These are phyloP conservation scores for Centrapalus pauciflorus DNA, from an alignment of 129 eudicot genomes.

Conservation along the genomic window DNA sequence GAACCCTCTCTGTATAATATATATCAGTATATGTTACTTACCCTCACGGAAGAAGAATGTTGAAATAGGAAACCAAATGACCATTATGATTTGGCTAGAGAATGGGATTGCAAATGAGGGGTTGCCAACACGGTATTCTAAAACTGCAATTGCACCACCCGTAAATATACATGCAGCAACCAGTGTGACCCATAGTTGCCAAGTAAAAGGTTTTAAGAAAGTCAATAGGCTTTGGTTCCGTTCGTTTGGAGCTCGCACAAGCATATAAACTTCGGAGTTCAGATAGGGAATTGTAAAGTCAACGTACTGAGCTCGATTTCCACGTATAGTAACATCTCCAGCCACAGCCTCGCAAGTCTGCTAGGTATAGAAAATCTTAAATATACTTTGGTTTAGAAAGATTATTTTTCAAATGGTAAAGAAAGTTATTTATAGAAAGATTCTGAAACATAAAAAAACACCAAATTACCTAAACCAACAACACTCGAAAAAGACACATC, in stretches of 20 bases:
- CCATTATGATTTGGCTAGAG: neutral
- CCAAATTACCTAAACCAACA: no score
- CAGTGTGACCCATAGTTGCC: constrained; percentile 19
- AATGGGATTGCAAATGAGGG: neutral
- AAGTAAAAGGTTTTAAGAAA: constrained; percentile 13
- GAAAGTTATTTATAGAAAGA: neutral
- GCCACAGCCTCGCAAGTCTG: constrained; percentile 9
- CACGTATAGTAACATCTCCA: neutral
- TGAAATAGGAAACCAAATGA: constrained; percentile 24
- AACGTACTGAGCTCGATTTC: neutral
- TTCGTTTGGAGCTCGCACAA: neutral
- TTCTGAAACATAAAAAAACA: neutral
- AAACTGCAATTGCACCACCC: constrained; percentile 8
- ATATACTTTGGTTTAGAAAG: neutral
- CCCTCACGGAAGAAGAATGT: constrained; percentile 22
- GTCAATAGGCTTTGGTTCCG: constrained; percentile 19
- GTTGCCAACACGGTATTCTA: constrained; percentile 14
- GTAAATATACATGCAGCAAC: neutral
- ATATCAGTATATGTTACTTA: neutral
- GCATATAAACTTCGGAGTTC: constrained; percentile 20
- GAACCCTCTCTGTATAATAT: no score
- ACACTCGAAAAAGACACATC: no score
- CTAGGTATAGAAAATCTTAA: neutral
- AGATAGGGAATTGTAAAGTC: constrained; percentile 8
- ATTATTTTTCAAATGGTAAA: no score